Base-by-base conservation (phyloP, 345 rosid species). In the Kernera saxatilis region DNA sequence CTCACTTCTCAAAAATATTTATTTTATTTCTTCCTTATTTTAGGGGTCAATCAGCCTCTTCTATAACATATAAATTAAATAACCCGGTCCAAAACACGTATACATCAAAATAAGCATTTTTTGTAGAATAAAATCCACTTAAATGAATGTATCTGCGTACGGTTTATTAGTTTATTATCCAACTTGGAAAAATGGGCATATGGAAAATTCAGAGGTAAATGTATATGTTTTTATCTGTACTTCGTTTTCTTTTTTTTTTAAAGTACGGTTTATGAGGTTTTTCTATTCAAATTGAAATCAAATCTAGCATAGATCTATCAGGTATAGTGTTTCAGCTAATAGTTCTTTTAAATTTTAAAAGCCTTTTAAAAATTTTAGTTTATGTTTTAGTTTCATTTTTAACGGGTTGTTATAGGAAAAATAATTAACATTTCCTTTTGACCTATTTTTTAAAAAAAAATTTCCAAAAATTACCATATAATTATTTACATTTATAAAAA, bases 41-140 rank as follows among this genome's bases (percentile, higher is more conserved):
- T 68, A 68, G 25, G 78, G 79, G 79, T 63, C 79, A 76, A 62
- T 27, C 48, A 44, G 18, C 51, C 12, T 61, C 46, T 57, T 55
- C n/a, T 51, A 15, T 73, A 66, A 19, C 53, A 56, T 11, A 19
- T 0, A n/a, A 22, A 57, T 48, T 22, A 39, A 67, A 21, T 30
- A 58, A 66, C 17, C 9, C 23, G 39, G 60, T 67, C 67, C 72
- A 49, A 49, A 66, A 66, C 76, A 74, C 27, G 67, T 48, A 56
- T 14, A 44, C 36, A 55, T 65, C 43, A 37, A 30, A 44, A 32
- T 63, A 44, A 23, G 2, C 12, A n/a, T 11, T 41, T 26, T 32
- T 11, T 33, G 55, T 39, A 50, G n/a, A 41, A 21, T 35, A 30
- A 21, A 50, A 14, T 9, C 2, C 41, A 57, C 21, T 18, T 19